Conservation (phyloP, 2,329 filamentous ascomycete genomes). For the Aspergillus clavatus region DNA sequence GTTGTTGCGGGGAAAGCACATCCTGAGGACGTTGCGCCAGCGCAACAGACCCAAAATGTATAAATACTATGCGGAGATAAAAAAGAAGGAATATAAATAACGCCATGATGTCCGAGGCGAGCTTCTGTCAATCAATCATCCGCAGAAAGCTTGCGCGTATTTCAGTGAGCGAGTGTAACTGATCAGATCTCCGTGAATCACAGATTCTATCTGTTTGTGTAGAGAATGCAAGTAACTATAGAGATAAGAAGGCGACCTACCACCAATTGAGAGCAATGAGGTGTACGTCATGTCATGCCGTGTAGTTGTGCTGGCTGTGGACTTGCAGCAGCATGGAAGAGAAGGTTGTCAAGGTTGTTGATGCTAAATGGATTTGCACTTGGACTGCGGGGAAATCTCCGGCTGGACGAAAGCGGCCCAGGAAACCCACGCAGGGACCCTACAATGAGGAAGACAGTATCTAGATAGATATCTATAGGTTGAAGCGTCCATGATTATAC, state of each 20-base stretch:
- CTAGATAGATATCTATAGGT: not conserved
- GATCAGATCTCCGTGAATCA: not conserved
- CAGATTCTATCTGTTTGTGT: not conserved
- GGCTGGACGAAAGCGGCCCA: not conserved
- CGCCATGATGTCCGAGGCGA: constrained; percentile 1
- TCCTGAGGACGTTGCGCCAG: constrained; percentile 29
- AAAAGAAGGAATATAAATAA: constrained; percentile 17
- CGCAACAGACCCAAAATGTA: constrained; percentile 22
- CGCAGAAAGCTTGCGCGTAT: constrained; percentile 2
- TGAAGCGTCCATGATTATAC: not conserved
- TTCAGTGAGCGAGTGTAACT: not conserved
- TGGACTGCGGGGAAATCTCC: not conserved
- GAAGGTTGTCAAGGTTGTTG: too few species aligned
- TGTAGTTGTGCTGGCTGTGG: constrained; percentile 2
- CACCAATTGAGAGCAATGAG: constrained; percentile 5
- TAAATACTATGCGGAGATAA: constrained; percentile 20
- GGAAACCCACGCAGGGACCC: not conserved
- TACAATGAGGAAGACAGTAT: not conserved
- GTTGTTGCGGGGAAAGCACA: constrained; percentile 10
- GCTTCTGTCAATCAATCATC: not conserved
- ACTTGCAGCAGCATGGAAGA: not conserved
- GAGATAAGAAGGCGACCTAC: constrained; percentile 3
- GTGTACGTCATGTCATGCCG: constrained; percentile 4
- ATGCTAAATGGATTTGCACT: not conserved
- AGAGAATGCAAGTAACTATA: constrained; percentile 2